These are phyloP conservation scores for Lodderomyces margitis DNA, from an alignment of 1,139 yeast species.

Conservation along the genomic window DNA sequence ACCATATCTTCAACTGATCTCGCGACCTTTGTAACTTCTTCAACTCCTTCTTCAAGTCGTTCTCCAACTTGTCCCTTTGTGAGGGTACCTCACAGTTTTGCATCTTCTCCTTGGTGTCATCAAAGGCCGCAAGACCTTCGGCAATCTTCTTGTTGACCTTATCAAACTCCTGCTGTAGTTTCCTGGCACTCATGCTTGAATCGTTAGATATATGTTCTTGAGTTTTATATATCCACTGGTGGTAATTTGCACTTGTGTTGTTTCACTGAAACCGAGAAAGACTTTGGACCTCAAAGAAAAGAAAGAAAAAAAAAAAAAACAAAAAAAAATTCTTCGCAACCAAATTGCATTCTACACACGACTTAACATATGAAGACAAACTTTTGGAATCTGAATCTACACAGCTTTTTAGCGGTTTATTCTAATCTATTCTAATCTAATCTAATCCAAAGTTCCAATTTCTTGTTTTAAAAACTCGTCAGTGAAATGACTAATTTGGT, in stretches of 20 bases:
- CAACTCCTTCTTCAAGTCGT: slow-evolving; percentile 92
- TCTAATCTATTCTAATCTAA: background rate
- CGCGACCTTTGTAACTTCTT: slow-evolving; percentile 91
- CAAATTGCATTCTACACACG: background rate
- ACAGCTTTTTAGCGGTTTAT: too few species aligned
- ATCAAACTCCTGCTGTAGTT: slow-evolving; percentile 78
- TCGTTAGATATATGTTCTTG: too few species aligned
- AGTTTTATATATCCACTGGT: too few species aligned
- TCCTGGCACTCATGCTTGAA: slow-evolving; percentile 42
- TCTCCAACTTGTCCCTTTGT: slow-evolving; percentile 91
- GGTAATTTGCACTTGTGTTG: slow-evolving; percentile 1
- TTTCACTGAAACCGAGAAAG: background rate
- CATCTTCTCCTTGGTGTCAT: slow-evolving; percentile 82
- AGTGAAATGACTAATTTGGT: slow-evolving; percentile 72
- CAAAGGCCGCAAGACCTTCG: slow-evolving; percentile 90
- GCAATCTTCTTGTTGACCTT: slow-evolving; percentile 91
- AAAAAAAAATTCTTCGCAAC: slow-evolving; percentile 1
- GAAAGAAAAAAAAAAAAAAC: slow-evolving; percentile 1
- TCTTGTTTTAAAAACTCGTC: slow-evolving; percentile 60
- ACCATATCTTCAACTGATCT: slow-evolving; percentile 96
- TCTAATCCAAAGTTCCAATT: slow-evolving; percentile 22
- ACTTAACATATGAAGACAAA: background rate
- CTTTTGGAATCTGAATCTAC: too few species aligned
- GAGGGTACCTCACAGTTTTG: slow-evolving; percentile 79
- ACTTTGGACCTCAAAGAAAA: background rate